Conservation (phyloP, 441 rosid species). For the Omphalea diandra region DNA sequence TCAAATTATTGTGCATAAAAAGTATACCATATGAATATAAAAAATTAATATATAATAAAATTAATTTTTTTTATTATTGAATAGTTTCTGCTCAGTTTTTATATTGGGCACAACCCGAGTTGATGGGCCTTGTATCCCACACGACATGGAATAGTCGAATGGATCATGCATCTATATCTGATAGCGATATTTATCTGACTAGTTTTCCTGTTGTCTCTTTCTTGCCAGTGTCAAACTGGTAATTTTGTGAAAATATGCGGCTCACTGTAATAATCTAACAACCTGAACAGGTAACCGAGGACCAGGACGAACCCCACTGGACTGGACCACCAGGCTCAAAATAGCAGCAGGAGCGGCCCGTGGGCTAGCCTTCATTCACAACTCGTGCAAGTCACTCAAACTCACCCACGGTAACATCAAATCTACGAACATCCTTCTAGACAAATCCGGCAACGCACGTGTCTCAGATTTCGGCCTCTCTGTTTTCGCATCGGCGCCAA, state of each 20-base stretch:
- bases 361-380: constrained; percentile 76
- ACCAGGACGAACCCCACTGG: constrained; percentile 72
- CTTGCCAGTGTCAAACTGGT: background rate
- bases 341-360: constrained; percentile 85
- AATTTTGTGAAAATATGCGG: background rate
- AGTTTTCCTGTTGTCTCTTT: background rate
- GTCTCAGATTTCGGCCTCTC: constrained; percentile 88
- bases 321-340: constrained; percentile 69
- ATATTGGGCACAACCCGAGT: too few species aligned
- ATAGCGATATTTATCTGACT: background rate
- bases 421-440: constrained; percentile 77
- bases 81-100: too few species aligned
- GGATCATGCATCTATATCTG: background rate
- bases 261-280: background rate
- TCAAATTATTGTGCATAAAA: too few species aligned
- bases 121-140: background rate
- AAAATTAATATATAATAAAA: too few species aligned
- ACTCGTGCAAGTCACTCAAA: constrained; percentile 57
- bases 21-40: too few species aligned
- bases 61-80: too few species aligned
- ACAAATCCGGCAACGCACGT: constrained; percentile 58
- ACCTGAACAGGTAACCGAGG: constrained; percentile 74
- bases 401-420: constrained; percentile 88
- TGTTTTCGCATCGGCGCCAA: constrained; percentile 46
- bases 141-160: background rate